Conservation (phyloP, 352 stramenopile genomes). For the Globisporangium cederbergense region DNA sequence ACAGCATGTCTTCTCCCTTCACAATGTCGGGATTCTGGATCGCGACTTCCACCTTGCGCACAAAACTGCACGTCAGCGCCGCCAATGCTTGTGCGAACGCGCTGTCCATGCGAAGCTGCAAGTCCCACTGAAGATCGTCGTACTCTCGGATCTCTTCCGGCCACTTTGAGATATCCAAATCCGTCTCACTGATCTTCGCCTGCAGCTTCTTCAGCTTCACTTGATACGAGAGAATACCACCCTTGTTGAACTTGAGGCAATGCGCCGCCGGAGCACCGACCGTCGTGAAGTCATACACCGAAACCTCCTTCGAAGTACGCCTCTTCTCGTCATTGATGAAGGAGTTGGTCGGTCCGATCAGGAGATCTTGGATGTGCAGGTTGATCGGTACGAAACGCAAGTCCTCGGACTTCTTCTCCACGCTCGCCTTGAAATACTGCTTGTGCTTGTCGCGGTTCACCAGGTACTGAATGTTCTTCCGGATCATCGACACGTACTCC, state of each 20-base stretch:
- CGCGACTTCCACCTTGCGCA: constrained; percentile 83
- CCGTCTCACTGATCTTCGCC: constrained; percentile 59
- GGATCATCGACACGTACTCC: constrained; percentile 77
- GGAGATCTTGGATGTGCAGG: constrained; percentile 82
- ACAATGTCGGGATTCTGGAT: constrained; percentile 73
- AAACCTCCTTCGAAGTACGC: constrained; percentile 76
- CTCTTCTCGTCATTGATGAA: constrained; percentile 85
- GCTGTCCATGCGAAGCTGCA: constrained; percentile 81
- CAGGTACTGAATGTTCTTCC: constrained; percentile 83
- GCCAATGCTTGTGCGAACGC: constrained; percentile 77
- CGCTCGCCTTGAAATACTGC: constrained; percentile 86
- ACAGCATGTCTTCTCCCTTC: constrained; percentile 79
- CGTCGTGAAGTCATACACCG: constrained; percentile 82
- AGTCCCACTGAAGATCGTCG: constrained; percentile 82
- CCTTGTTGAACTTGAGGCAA: constrained; percentile 87
- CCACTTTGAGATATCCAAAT: constrained; percentile 75
- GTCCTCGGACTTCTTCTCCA: constrained; percentile 81
- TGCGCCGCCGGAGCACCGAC: constrained; percentile 79
- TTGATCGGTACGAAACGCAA: constrained; percentile 87
- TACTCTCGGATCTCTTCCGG: constrained; percentile 78
- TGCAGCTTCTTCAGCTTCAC: constrained; percentile 81
- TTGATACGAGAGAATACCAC: constrained; percentile 79
- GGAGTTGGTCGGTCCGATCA: constrained; percentile 77
- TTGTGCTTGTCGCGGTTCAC: constrained; percentile 88
- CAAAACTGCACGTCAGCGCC: constrained; percentile 72